Percentiles rank a stretch among this genome's conserved stretches.
phyloP scores from a whole-genome alignment of 139 green algal species.

The Dunaliella primolecta region DNA sequence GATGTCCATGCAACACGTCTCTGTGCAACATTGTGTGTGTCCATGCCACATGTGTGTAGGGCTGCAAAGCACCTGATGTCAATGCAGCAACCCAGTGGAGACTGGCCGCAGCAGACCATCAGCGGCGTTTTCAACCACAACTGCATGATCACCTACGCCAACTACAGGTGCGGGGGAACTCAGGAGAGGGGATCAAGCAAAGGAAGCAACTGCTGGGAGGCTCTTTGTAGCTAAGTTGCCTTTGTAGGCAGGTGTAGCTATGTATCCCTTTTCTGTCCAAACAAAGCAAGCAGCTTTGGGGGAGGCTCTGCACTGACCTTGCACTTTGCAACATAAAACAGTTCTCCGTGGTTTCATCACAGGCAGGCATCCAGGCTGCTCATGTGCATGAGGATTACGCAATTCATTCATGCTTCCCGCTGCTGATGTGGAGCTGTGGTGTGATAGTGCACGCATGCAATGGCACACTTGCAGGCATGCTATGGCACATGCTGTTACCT shows the following conservation, averaged over 20 bases:
- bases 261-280: background rate
- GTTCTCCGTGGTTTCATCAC: background rate
- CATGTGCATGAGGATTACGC: background rate
- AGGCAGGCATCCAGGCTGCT: background rate
- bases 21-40: no score
- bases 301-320: no score
- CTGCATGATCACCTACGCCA: conserved; percentile 98
- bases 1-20: no score
- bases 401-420: no score
- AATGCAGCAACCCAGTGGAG: conserved; percentile 68
- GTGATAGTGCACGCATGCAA: no score
- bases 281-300: background rate
- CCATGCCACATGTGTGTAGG: no score
- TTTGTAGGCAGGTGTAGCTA: no score
- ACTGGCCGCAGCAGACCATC: conserved; percentile 99
- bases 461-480: no score
- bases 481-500: no score
- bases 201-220: background rate
- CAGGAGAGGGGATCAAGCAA: background rate
- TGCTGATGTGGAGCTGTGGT: no score
- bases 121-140: conserved; percentile 99
- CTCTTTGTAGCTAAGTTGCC: background rate
- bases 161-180: conserved; percentile 77
- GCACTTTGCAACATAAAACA: no score
- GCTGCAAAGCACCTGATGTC: conserved; percentile 57